A percentile compares a stretch with the other conserved stretches of the same genome.
Evolutionary conservation across 108 stramenopile genomes (phyloP).

Genomic region (Nitzschia inconspicua): DNA sequence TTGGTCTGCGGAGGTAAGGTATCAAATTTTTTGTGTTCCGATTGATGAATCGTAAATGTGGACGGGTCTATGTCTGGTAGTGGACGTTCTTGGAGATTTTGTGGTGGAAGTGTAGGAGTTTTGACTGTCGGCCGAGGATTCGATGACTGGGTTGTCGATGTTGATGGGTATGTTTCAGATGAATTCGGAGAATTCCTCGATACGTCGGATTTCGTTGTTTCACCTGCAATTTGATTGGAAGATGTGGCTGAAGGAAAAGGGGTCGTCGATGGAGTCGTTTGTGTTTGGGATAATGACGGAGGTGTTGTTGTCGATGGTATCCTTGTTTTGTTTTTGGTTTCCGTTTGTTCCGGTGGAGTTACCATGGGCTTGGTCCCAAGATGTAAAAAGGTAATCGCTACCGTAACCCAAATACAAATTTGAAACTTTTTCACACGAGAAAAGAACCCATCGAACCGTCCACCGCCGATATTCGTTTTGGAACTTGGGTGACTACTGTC

Average conservation of each 20-base stretch:
- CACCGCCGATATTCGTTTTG: no score
- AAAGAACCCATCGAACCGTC: background rate
- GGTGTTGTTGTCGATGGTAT: background rate
- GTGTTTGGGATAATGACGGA: background rate
- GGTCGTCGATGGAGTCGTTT: background rate
- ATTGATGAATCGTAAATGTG: background rate
- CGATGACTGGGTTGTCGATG: background rate
- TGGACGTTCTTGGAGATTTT: background rate
- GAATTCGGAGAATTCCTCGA: background rate
- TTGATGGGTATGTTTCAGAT: background rate
- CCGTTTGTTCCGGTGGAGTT: background rate
- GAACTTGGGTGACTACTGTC: no score
- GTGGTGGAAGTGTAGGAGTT: background rate
- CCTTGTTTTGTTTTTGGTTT: background rate
- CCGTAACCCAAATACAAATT: slow-evolving; percentile 5
- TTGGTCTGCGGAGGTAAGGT: background rate
- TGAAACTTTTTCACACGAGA: slow-evolving; percentile 19
- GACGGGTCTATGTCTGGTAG: background rate
- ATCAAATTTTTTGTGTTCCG: background rate
- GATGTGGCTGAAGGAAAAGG: background rate
- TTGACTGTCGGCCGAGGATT: background rate
- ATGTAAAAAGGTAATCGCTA: slow-evolving; percentile 1
- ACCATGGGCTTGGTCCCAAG: background rate
- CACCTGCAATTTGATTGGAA: background rate
- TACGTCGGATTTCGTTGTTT: background rate